Evolutionary conservation across 2,329 filamentous ascomycete genomes (phyloP), one percentile per base, ranked within the genome.

Genomic region (Ceratocystis colombiana): DNA sequence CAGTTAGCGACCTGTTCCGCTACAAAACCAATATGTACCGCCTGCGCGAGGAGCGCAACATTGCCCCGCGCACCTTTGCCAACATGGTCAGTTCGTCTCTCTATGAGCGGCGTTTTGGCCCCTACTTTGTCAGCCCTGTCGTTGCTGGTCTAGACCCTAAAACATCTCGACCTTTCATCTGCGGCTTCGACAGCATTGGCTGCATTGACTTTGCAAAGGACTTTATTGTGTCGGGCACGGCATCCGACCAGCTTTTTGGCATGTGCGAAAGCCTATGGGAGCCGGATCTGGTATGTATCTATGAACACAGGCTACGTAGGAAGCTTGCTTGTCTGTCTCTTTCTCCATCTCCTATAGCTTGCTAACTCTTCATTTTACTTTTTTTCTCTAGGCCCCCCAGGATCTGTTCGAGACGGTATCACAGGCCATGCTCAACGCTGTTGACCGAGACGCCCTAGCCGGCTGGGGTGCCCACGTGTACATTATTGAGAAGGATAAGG

Each of bases 21-120:
- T 97, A 96, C 86, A 99, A 99, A 84, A 90, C 96, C 77, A 99
- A 99, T 84, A 95, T 99, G 89, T 99, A 99, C 84, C 89, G 94
- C 71, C 85, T 99, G 74, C 90, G 94, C 74, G 94, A 99, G 82
- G 94, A 99, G 83, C 91, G 94, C 75, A 84, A 91, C 81, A 97
- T 99, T 78, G 88, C 89, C 66, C 94, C 94, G 59, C 84, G 89
- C 76, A 99, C 94, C 68, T 91, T 99, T 79, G 92, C 94, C 77
- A 96, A 99, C 81, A 85, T 99, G 71, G 92, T 99, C 73, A 89
- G 86, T 73, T 90, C 85, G 71, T 89, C 86, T 71, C 83, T 99
- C 74, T 99, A 99, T 80, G 94, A 99, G 85, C 85, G 84, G 74
- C 86, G 94, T 72, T 99, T 99, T 77, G 94, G 94, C 53, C 93